A percentile compares a stretch with the other conserved stretches of the same genome.
Conservation (phyloP, 352 stramenopile species). For the Saprolegnia diclina region DNA sequence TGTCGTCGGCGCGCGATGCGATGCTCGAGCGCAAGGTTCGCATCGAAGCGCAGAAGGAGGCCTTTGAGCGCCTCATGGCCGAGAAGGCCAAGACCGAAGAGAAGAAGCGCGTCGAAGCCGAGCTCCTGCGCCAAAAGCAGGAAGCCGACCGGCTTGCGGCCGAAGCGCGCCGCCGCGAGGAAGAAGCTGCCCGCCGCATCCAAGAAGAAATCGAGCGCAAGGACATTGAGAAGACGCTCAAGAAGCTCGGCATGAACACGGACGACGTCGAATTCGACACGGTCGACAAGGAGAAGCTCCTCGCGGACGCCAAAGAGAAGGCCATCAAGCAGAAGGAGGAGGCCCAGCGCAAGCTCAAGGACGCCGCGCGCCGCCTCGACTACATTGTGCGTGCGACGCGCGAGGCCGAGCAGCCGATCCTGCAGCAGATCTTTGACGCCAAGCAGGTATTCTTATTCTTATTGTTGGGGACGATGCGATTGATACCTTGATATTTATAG, state of each 20-base stretch:
- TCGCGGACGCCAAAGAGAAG: constrained; percentile 94
- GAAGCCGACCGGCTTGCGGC: constrained; percentile 69
- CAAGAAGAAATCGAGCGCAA: constrained; percentile 92
- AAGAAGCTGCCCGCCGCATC: constrained; percentile 95
- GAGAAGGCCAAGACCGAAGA: constrained; percentile 86
- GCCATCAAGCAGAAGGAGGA: constrained; percentile 93
- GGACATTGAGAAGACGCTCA: constrained; percentile 77
- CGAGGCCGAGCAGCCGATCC: constrained; percentile 91
- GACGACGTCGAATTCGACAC: constrained; percentile 66
- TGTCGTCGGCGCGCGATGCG: constrained; percentile 72
- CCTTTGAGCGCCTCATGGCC: constrained; percentile 91
- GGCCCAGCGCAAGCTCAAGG: constrained; percentile 89
- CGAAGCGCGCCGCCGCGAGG: constrained; percentile 81
- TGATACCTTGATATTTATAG: constrained; percentile 2
- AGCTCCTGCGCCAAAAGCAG: constrained; percentile 59
- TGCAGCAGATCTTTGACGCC: constrained; percentile 81
- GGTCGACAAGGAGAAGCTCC: constrained; percentile 70
- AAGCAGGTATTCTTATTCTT: constrained; percentile 63
- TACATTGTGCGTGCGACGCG: constrained; percentile 95
- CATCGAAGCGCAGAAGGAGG: constrained; percentile 97
- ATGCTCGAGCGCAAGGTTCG: constrained; percentile 89
- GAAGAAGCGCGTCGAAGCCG: constrained; percentile 73
- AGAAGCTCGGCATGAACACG: constrained; percentile 67
- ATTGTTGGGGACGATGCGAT: no score
- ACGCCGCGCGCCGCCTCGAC: constrained; percentile 91